Evolutionary conservation across 1,139 yeast species (phyloP).

Genomic region (Kodamaea alishanica): DNA sequence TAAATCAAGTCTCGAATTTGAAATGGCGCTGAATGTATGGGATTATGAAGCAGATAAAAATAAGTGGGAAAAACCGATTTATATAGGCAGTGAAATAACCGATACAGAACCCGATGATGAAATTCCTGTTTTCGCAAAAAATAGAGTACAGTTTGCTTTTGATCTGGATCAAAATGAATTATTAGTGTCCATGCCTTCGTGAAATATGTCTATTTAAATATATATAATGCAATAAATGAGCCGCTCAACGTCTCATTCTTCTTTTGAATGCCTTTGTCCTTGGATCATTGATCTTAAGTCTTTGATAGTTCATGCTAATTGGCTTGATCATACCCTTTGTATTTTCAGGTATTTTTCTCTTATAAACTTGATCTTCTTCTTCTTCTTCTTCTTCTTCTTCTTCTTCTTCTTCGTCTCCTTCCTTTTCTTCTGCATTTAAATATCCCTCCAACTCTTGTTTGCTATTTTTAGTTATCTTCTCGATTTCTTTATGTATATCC

Average conservation of each 20-base stretch:
- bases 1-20: conserved; percentile 19
- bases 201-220: background rate
- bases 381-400: conserved; percentile 18
- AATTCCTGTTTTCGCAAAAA: conserved; percentile 2
- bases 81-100: conserved; percentile 16
- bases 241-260: conserved; percentile 18
- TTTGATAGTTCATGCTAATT: conserved; percentile 36
- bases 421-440: conserved; percentile 18
- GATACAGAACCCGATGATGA: conserved; percentile 3
- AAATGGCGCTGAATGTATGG: conserved; percentile 45
- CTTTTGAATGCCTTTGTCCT: conserved; percentile 27
- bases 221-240: background rate
- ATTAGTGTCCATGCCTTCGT: conserved; percentile 16
- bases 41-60: conserved; percentile 51
- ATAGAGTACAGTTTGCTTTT: conserved; percentile 20
- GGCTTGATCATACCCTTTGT: conserved; percentile 30
- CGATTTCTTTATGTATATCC: conserved; percentile 41
- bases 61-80: conserved; percentile 53
- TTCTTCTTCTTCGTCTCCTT: conserved; percentile 9
- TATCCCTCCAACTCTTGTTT: conserved; percentile 20
- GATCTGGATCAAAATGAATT: conserved; percentile 24
- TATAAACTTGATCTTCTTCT: conserved; percentile 22
- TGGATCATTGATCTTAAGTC: conserved; percentile 44
- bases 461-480: conserved; percentile 25
- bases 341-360: conserved; percentile 9